These are phyloP conservation scores for Tolypocladium tropicale DNA, from an alignment of 2,329 filamentous ascomycete genomes.

Conservation along the genomic window DNA sequence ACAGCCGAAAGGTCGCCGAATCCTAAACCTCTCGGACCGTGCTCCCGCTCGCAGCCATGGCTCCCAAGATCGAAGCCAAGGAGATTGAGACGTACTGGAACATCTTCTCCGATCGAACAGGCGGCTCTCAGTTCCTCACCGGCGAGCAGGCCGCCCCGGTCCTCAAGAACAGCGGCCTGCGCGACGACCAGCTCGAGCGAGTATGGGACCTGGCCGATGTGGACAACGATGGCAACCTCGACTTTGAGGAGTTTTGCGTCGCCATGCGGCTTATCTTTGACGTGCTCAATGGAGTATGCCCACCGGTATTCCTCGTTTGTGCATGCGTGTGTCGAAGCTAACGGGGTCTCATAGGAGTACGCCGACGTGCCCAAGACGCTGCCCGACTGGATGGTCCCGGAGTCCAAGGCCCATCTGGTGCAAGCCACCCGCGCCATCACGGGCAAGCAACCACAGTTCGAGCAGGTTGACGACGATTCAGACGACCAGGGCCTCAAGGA, in stretches of 20 bases:
- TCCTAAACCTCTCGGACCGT: constrained; percentile 1
- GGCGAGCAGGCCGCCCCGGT: constrained; percentile 53
- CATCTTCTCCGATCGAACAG: constrained; percentile 50
- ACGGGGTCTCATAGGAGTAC: constrained; percentile 55
- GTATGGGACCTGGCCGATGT: constrained; percentile 98
- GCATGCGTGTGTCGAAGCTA: not conserved
- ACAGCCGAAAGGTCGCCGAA: not conserved
- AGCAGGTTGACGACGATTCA: constrained; percentile 72
- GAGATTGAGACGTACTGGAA: constrained; percentile 59
- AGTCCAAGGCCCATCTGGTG: constrained; percentile 85
- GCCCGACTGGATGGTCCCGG: constrained; percentile 94
- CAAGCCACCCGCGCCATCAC: constrained; percentile 73
- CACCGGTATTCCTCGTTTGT: not conserved
- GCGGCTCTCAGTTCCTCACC: constrained; percentile 48
- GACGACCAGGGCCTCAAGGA: constrained; percentile 82
- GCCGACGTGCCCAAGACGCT: constrained; percentile 74
- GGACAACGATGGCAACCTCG: constrained; percentile 91
- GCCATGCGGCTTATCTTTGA: constrained; percentile 98
- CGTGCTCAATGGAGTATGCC: constrained; percentile 75
- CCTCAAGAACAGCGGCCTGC: constrained; percentile 52
- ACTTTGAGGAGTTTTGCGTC: constrained; percentile 99
- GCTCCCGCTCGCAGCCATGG: constrained; percentile 29
- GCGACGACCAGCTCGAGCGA: constrained; percentile 75
- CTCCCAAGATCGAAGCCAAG: constrained; percentile 50
- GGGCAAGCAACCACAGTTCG: constrained; percentile 72